Evolutionary conservation across 106 monocot species (phyloP).

Genomic region (Allium cepa): DNA sequence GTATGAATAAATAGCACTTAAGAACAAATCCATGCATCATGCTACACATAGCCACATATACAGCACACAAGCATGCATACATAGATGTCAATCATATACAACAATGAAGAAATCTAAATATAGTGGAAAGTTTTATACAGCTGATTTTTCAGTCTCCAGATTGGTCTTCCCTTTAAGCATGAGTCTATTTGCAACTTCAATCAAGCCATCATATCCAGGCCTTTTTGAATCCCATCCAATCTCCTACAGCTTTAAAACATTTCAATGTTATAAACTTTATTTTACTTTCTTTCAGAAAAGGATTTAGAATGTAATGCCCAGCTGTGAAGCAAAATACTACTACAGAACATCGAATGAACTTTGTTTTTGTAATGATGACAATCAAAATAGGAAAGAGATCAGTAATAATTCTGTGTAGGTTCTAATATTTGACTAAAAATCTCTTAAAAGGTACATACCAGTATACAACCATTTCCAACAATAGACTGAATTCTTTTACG

Average conservation of each 20-base stretch:
- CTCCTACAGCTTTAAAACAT: slow-evolving; percentile 77
- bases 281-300: background rate
- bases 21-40: too few species aligned
- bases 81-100: background rate
- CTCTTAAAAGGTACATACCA: too few species aligned
- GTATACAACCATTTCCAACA: too few species aligned
- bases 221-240: slow-evolving; percentile 95
- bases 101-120: background rate
- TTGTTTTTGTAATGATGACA: too few species aligned
- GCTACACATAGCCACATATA: background rate
- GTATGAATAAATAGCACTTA: background rate
- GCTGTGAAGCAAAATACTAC: too few species aligned
- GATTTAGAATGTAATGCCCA: background rate
- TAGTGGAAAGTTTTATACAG: slow-evolving; percentile 29
- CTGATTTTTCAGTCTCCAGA: slow-evolving; percentile 54
- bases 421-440: too few species aligned
- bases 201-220: slow-evolving; percentile 77
- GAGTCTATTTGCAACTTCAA: slow-evolving; percentile 84
- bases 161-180: slow-evolving; percentile 69
- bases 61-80: background rate
- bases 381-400: too few species aligned
- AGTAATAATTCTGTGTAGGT: too few species aligned
- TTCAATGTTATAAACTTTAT: background rate
- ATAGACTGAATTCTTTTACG: too few species aligned
- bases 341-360: too few species aligned